phyloP scores from a whole-genome alignment of 169 alveolate species.

The Plasmodium reichenowi region DNA sequence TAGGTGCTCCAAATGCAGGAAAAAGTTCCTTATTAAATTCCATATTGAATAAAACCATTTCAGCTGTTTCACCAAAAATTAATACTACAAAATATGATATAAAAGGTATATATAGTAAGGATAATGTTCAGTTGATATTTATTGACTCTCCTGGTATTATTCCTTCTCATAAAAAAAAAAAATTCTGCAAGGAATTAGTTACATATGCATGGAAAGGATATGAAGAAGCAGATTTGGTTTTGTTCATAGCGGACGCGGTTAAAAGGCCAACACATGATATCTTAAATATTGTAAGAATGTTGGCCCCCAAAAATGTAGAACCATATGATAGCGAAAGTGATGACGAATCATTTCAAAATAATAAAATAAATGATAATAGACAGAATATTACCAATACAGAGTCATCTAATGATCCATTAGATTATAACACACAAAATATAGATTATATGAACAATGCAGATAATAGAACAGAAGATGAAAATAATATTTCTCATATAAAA shows the following conservation, averaged over 20 bases:
- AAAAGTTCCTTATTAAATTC: conserved; percentile 90
- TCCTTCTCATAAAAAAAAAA: conserved; percentile 87
- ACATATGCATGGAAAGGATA: conserved; percentile 91
- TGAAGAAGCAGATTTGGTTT: conserved; percentile 89
- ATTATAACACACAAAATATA: not conserved
- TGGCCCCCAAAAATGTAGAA: conserved; percentile 80
- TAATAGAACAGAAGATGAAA: not conserved
- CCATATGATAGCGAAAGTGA: conserved; percentile 68
- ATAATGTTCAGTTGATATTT: conserved; percentile 86
- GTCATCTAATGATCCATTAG: not conserved
- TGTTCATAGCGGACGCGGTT: conserved; percentile 87
- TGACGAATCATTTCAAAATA: not conserved
- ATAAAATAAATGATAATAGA: not conserved
- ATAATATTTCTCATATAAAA: not conserved
- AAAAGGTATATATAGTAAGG: conserved; percentile 83
- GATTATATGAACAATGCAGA: not conserved
- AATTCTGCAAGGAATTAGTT: conserved; percentile 86
- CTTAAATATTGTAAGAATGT: conserved; percentile 80
- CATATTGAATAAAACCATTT: conserved; percentile 82
- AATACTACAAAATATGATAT: conserved; percentile 89
- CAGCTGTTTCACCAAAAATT: conserved; percentile 92
- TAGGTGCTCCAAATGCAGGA: conserved; percentile 91
- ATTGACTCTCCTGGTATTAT: conserved; percentile 91
- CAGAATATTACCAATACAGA: not conserved
- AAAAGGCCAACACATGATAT: conserved; percentile 88